Percentiles rank a stretch among this genome's conserved stretches.
phyloP scores from a whole-genome alignment of 805 yeast species.

The Wickerhamiella australiensis region DNA sequence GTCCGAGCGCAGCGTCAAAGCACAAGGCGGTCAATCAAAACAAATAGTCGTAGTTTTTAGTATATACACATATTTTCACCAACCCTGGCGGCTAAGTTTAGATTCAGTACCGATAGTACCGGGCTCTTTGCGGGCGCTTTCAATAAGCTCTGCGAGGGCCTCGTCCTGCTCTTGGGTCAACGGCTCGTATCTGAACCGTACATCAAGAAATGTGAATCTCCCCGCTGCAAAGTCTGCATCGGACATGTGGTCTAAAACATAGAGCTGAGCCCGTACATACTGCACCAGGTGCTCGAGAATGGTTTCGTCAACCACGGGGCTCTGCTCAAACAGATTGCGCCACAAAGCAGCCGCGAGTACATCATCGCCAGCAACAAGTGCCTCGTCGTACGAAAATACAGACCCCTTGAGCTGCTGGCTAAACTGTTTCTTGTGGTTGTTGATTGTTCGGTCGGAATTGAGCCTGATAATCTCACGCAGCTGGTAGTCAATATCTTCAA shows the following conservation, averaged over 20 bases:
- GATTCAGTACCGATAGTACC: slow-evolving; percentile 18
- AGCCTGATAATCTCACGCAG: slow-evolving; percentile 80
- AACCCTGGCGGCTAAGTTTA: slow-evolving; percentile 21
- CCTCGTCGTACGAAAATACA: slow-evolving; percentile 87
- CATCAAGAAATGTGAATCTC: slow-evolving; percentile 70
- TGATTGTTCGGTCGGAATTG: slow-evolving; percentile 66
- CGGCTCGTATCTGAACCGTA: slow-evolving; percentile 63
- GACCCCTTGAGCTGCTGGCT: slow-evolving; percentile 83
- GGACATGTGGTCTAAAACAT: slow-evolving; percentile 70
- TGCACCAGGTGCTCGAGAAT: slow-evolving; percentile 82
- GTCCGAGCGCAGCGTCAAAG: slow-evolving; percentile 4
- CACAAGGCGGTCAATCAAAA: not conserved
- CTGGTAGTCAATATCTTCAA: slow-evolving; percentile 79
- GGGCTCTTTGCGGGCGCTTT: slow-evolving; percentile 21
- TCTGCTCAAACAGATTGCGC: slow-evolving; percentile 83
- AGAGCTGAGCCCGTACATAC: slow-evolving; percentile 79
- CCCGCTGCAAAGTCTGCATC: slow-evolving; percentile 94
- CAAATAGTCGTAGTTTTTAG: not conserved
- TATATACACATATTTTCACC: slow-evolving; percentile 16
- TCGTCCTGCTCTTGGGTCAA: slow-evolving; percentile 50
- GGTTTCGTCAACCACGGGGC: slow-evolving; percentile 64
- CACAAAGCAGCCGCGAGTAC: slow-evolving; percentile 34
- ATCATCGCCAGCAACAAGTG: slow-evolving; percentile 60
- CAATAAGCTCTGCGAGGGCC: slow-evolving; percentile 21
- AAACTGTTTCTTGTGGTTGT: slow-evolving; percentile 77